These are phyloP conservation scores for Cryptococcus amylolentus DNA, from an alignment of 1,284 basidiomycete genomes.

Conservation along the genomic window DNA sequence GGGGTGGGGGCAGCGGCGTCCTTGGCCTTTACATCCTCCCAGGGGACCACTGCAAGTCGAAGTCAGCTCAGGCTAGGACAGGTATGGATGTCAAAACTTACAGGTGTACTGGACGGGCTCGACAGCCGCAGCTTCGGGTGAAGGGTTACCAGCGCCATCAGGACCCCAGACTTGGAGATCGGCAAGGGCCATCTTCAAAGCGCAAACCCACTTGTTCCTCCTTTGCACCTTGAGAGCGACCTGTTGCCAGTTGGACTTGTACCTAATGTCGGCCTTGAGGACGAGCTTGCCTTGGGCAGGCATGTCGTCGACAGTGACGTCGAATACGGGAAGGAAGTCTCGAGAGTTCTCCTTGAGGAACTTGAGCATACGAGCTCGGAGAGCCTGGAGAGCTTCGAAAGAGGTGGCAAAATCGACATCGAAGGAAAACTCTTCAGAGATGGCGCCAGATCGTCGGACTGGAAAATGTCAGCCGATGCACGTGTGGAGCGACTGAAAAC, in stretches of 20 bases:
- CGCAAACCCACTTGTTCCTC: slow-evolving; percentile 87
- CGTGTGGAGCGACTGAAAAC: slow-evolving; percentile 3
- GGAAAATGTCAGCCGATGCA: background rate
- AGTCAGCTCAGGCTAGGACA: background rate
- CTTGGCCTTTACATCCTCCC: slow-evolving; percentile 59
- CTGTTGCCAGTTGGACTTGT: slow-evolving; percentile 86
- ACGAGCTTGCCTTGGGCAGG: slow-evolving; percentile 76
- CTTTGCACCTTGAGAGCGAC: slow-evolving; percentile 66
- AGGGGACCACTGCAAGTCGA: slow-evolving; percentile 58
- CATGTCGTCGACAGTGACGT: slow-evolving; percentile 63
- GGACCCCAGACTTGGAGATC: slow-evolving; percentile 75
- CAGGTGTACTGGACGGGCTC: slow-evolving; percentile 60
- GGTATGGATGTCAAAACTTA: slow-evolving; percentile 7
- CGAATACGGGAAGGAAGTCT: slow-evolving; percentile 71
- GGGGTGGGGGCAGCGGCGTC: slow-evolving; percentile 26
- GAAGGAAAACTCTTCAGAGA: slow-evolving; percentile 55
- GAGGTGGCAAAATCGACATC: slow-evolving; percentile 75
- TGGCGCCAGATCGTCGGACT: slow-evolving; percentile 53
- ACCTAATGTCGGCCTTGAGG: slow-evolving; percentile 71
- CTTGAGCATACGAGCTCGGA: slow-evolving; percentile 74
- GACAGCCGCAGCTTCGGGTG: slow-evolving; percentile 54
- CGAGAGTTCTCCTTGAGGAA: slow-evolving; percentile 69
- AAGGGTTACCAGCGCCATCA: slow-evolving; percentile 60
- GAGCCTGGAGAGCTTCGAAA: slow-evolving; percentile 75
- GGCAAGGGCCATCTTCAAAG: slow-evolving; percentile 68